Conservation (phyloP, 2,329 filamentous ascomycete genomes). For the Alternaria infectoria region DNA sequence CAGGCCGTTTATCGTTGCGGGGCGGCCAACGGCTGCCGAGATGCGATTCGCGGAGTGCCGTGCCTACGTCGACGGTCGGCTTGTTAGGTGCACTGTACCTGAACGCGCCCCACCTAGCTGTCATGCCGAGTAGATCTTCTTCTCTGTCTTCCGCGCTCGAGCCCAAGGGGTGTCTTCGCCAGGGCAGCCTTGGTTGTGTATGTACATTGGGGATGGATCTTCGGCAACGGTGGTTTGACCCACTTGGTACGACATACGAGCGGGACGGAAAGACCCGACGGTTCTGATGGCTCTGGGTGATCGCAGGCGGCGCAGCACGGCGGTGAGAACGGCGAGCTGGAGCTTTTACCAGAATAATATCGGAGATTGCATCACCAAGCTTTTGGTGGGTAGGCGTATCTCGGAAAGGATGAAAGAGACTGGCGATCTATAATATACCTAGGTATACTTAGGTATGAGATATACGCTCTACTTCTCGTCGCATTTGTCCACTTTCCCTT, state of each 20-base stretch:
- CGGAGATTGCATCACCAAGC: background rate
- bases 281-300: background rate
- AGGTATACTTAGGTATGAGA: background rate
- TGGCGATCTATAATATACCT: background rate
- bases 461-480: background rate
- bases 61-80: background rate
- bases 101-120: too few species aligned
- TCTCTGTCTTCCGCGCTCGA: background rate
- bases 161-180: fast-evolving
- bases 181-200: background rate
- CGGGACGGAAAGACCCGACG: background rate
- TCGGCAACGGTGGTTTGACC: background rate
- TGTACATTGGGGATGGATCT: background rate
- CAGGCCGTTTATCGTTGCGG: background rate
- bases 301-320: background rate
- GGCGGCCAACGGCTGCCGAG: background rate
- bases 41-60: background rate
- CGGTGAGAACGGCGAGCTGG: background rate
- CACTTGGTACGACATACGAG: background rate
- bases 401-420: background rate
- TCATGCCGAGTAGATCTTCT: too few species aligned
- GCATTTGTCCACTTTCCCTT: background rate
- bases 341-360: background rate
- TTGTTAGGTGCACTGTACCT: too few species aligned
- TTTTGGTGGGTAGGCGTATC: background rate